Base-by-base conservation (phyloP, 768 basidiomycete species). In the Mycena olivaceomarginata region DNA sequence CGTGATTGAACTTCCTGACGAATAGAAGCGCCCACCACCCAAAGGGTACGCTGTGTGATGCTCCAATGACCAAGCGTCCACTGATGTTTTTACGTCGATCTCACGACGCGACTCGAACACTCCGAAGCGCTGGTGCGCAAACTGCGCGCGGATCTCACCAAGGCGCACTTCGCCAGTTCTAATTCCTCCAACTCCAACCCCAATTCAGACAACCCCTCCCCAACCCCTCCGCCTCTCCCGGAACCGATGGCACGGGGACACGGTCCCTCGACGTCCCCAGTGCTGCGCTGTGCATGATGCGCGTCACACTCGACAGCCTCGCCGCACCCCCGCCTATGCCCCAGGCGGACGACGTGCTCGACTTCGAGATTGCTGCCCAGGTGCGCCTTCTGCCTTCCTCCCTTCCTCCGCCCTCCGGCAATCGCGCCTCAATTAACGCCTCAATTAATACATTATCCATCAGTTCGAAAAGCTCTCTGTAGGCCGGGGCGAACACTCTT, bases 41-140 rank as follows among this genome's bases (percentile, higher is more conserved):
- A 53, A 53, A 53, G 10, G 51, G 51, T n/a, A 18, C 1, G 51
- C n/a, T 53, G n/a, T 8, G 7, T 53, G 7, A 20, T 11, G 4
- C n/a, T 20, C 20, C 12, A 51, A 4, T 53, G 51, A n/a, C 11
- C n/a, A n/a, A 53, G 18, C 5, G 15, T 18, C n/a, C 51, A 8
- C 51, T 53, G 51, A 53, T n/a, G 1, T 18, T n/a, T 5, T 6
- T 72, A 72, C 48, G 22, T 72, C 22, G 71, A 72, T 11, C 65
- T 73, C 16, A 43, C 67, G 43, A 18, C 72, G 18, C 63, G 72
- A 1, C 65, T 73, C 7, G 72, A 66, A 43, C 43, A 59, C 7
- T 66, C 72, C 18, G 72, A 73, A 25, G 53, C 43, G 10, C 41
- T 67, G 18, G 53, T 73, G 1, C 41, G 64, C 16, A 64, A 73